Evolutionary conservation across 441 rosid genomes (phyloP), one percentile per base, ranked within the genome.

Genomic region (Omphalea diandra): DNA sequence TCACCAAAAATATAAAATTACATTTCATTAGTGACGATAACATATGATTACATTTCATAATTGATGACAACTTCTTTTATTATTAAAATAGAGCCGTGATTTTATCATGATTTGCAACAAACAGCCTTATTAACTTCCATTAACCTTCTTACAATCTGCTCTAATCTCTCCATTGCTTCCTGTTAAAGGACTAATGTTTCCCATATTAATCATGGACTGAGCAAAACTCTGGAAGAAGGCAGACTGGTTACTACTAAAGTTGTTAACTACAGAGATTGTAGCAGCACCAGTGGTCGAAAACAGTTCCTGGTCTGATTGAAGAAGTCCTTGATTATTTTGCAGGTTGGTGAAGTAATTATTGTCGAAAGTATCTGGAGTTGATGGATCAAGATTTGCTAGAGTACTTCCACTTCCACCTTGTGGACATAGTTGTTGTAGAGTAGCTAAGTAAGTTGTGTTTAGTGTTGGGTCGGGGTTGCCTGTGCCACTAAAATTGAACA

Each of bases 181-280:
- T 0, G 83, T 83, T 70, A 80, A 67, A 7, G 90, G 91, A 64
- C 84, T 77, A 52, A 90, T 76, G 18, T 73, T 79, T 53, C 92
- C 91, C 97, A 88, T 90, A 41, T 79, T 90, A 40, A 80, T 80
- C 88, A 87, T 85, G 0, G 93, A 87, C 70, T 75, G 75, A 46
- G 49, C 88, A 27, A 88, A 90, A 38, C 82, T 79, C 31, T 77
- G 74, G 47, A 90, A 88, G 76, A 90, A 88, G 1, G 81, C 83
- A 7, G 73, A 58, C 40, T 63, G 87, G 82, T 54, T 83, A 4
- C 78, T 57, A n/a, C 83, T 77, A 50, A 85, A 91, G 14, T 10
- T 68, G 69, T 89, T 81, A 20, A 87, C 97, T 14, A 87, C 26
- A 3, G 83, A 5, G 32, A 73, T 43, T 0, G 90, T 81, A 27